Evolutionary conservation across 371 early-diverging fungal genomes (phyloP).

Genomic region (Rhizomucor pusillus): DNA sequence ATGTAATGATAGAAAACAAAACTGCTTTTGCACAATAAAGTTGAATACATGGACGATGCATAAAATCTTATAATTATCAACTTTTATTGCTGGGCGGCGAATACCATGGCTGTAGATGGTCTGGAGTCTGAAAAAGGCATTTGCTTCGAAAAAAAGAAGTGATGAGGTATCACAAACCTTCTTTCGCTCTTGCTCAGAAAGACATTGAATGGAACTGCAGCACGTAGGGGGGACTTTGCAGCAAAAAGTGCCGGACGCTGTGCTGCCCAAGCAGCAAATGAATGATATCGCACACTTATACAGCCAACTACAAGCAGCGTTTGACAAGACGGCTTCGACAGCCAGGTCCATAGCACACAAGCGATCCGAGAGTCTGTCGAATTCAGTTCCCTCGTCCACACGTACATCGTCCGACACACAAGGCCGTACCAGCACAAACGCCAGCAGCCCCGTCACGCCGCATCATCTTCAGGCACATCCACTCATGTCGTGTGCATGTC

Average conservation of each 20-base stretch:
- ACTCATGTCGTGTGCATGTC: constrained; percentile 15
- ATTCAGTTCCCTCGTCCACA: constrained; percentile 6
- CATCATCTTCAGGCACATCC: not conserved
- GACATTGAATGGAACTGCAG: constrained; percentile 14
- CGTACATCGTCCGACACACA: constrained; percentile 15
- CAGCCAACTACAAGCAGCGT: constrained; percentile 21
- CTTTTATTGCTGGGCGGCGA: too few species aligned
- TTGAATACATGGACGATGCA: too few species aligned
- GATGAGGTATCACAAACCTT: not conserved
- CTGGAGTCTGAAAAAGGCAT: too few species aligned
- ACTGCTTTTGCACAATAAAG: too few species aligned
- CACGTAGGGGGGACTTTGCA: constrained; percentile 17
- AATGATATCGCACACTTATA: constrained; percentile 16
- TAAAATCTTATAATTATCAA: too few species aligned
- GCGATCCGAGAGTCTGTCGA: constrained; percentile 4
- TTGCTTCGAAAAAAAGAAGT: too few species aligned
- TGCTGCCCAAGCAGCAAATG: constrained; percentile 14
- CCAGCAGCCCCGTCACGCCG: constrained; percentile 14
- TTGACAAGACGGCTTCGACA: constrained; percentile 9
- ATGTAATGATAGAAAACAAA: too few species aligned
- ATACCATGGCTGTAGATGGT: too few species aligned
- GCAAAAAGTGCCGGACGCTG: constrained; percentile 6
- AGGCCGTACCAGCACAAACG: constrained; percentile 9
- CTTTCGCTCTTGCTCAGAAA: constrained; percentile 4
- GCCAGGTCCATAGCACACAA: too few species aligned